Percentiles rank a stretch among this genome's conserved stretches.
These are phyloP conservation scores for Amylostereum areolatum DNA, from an alignment of 1,284 basidiomycete genomes.

Conservation along the genomic window DNA sequence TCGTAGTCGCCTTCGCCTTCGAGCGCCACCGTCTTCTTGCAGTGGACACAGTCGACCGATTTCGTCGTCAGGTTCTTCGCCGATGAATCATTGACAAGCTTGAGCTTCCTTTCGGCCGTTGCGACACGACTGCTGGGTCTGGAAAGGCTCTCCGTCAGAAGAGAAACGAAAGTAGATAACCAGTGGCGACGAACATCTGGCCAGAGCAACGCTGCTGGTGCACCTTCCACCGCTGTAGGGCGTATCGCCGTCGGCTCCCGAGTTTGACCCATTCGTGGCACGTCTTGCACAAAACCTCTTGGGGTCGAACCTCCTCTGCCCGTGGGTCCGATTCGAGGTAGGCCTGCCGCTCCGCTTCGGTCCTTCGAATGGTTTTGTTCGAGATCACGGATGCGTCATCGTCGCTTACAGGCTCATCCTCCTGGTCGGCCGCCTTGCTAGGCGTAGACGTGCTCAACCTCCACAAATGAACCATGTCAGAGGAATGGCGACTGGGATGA, in stretches of 20 bases:
- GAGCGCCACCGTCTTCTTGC: conserved; percentile 35
- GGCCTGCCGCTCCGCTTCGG: conserved; percentile 42
- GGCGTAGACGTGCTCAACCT: background rate
- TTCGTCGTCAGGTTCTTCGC: conserved; percentile 39
- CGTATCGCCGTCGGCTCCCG: conserved; percentile 33
- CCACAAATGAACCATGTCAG: conserved; percentile 2
- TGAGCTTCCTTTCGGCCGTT: conserved; percentile 51
- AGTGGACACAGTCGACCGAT: conserved; percentile 45
- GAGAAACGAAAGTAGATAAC: background rate
- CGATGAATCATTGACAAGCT: conserved; percentile 54
- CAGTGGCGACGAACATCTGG: conserved; percentile 25
- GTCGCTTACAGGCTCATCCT: no score
- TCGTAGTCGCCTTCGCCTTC: conserved; percentile 48
- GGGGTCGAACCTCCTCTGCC: conserved; percentile 39
- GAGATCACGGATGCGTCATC: background rate
- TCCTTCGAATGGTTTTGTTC: conserved; percentile 9
- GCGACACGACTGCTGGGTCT: conserved; percentile 53
- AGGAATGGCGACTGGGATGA: conserved; percentile 9
- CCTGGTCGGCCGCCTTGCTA: conserved; percentile 4
- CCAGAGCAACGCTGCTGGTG: conserved; percentile 43
- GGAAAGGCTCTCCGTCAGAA: background rate
- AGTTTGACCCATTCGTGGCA: conserved; percentile 60
- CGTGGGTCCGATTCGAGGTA: conserved; percentile 47
- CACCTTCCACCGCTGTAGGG: conserved; percentile 41
- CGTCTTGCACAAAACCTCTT: conserved; percentile 47